A percentile compares a stretch with the other conserved stretches of the same genome.
Evolutionary conservation across 164 flowering plant genomes (phyloP).

Genomic region (Litsea cubeba): DNA sequence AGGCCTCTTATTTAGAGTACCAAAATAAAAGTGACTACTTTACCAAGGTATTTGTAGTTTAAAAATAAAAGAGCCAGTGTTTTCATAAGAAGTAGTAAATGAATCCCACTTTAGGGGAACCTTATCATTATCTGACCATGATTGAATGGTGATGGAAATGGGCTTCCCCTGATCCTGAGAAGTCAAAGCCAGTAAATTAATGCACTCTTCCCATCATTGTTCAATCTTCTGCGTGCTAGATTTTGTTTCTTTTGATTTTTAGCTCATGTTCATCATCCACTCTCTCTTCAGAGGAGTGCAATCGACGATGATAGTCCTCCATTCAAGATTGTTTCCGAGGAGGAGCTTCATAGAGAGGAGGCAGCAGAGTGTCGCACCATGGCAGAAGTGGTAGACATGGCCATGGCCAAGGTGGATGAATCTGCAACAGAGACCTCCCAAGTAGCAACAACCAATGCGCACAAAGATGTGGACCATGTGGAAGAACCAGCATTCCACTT

Average conservation of each 20-base stretch:
- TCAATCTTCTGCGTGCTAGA: too few species aligned
- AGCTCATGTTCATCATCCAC: not conserved
- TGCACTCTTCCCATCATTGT: too few species aligned
- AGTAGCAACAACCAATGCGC: not conserved
- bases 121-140: not conserved
- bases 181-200: too few species aligned
- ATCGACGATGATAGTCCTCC: constrained; percentile 46
- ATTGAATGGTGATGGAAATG: not conserved
- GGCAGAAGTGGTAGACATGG: not conserved
- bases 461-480: not conserved
- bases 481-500: constrained; percentile 27
- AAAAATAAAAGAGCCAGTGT: too few species aligned
- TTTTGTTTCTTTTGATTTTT: too few species aligned
- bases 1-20: too few species aligned
- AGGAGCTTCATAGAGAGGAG: constrained; percentile 14
- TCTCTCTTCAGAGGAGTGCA: constrained; percentile 48
- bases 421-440: constrained; percentile 1
- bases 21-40: too few species aligned
- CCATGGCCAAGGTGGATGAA: not conserved
- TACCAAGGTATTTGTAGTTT: too few species aligned
- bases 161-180: too few species aligned
- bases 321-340: not conserved
- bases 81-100: not conserved
- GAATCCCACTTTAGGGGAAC: not conserved
- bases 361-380: not conserved